Base-by-base conservation (phyloP, 148 eudicot species). In the Selenicereus undatus region DNA sequence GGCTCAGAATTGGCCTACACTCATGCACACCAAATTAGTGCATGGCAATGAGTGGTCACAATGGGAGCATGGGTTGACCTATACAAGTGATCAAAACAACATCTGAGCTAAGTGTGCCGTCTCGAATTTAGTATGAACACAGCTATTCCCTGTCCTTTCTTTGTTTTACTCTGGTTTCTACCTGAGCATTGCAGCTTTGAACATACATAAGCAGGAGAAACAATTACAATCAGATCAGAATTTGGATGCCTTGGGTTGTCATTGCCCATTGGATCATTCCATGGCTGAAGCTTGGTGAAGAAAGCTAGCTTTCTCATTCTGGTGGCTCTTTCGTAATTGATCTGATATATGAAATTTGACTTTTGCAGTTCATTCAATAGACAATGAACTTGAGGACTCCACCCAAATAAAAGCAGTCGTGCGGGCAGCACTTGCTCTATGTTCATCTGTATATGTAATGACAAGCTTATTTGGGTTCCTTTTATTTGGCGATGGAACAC, bases 401-500 rank as follows among this genome's bases (percentile, higher is more conserved):
- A 64, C 88, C 24, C 75, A 62, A 80, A 91, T 93, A 54, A 82
- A 87, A 83, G 69, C 89, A 3, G 90, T 91, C 69, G 92, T 90
- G n/a, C 85, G 88, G 56, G 81, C 92, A 74, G 89, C 97, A 29
- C 78, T 93, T 27, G 84, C 83, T 71, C 86, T 93, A 1, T 93
- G 95, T 82, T 89, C 95, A 36, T 76, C 81, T 78, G 89, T 91
- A 75, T 93, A 93, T 77, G 80, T 91, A 36, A 86, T 87, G 89
- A 89, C 91, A 20, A 90, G 97, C 84, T 85, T 91, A 81, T 93
- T 93, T 65, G 97, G 95, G 68, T 90, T 90, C 85, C 91, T 93
- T 73, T 86, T 93, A 10, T 93, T 93, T 79, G 92, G 95, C 3
- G 92, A 91, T 27, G 81, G 87, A 50, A 93, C 93, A 32, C 87